phyloP scores from a whole-genome alignment of 495 filamentous ascomycete species.

The Aspergillus egyptiacus region DNA sequence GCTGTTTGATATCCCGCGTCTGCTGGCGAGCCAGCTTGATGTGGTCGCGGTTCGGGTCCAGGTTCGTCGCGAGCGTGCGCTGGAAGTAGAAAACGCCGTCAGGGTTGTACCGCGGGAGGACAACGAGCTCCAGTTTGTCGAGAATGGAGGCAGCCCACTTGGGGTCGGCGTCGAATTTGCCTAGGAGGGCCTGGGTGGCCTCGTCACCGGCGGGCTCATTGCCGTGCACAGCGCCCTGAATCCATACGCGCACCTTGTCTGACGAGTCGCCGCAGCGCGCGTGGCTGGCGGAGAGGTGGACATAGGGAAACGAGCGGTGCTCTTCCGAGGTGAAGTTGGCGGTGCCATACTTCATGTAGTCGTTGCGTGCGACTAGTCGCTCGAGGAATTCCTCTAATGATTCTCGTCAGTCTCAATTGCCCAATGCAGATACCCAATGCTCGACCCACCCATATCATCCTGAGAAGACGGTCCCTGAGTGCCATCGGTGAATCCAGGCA shows the following conservation, averaged over 20 bases:
- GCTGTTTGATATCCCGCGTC: conserved; percentile 5
- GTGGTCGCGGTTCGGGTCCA: conserved; percentile 10
- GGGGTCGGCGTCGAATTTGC: conserved; percentile 1
- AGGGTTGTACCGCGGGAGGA: conserved; percentile 5
- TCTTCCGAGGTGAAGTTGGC: conserved; percentile 12
- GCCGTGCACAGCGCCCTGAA: conserved; percentile 8
- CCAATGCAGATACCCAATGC: not conserved
- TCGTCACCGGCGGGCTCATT: conserved; percentile 9
- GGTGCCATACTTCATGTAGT: conserved; percentile 4
- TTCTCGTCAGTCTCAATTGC: not conserved
- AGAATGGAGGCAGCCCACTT: conserved; percentile 1
- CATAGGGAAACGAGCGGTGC: conserved; percentile 7
- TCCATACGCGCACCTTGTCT: conserved; percentile 8
- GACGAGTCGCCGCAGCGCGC: not conserved
- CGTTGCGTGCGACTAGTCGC: not conserved
- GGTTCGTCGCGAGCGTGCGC: conserved; percentile 5
- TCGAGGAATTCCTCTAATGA: conserved; percentile 6
- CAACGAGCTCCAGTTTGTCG: conserved; percentile 1
- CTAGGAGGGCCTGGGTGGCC: conserved; percentile 5
- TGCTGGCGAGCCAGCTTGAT: conserved; percentile 9
- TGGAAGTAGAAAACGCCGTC: conserved; percentile 8
- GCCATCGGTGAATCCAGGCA: conserved; percentile 6
- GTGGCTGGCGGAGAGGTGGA: conserved; percentile 2
- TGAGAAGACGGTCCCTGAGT: conserved; percentile 7
- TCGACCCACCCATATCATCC: conserved; percentile 4